A percentile compares a stretch with the other conserved stretches of the same genome.
Conservation (phyloP, 2,329 filamentous ascomycete genomes). For the Trichoderma sp. region DNA sequence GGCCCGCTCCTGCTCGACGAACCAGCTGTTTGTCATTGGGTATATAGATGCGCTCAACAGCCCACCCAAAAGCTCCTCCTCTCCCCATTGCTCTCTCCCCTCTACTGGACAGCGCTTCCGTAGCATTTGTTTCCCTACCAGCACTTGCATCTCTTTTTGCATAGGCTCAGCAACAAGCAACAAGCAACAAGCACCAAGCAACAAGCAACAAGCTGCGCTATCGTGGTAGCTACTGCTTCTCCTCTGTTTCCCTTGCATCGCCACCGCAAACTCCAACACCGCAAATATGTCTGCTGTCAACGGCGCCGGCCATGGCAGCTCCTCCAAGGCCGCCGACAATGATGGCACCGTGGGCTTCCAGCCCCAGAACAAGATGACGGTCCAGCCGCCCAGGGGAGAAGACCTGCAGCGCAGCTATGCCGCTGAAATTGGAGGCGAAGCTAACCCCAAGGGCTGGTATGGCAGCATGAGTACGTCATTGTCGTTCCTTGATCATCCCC, state of each 20-base stretch:
- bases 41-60: conserved; percentile 6
- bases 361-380: conserved; percentile 57
- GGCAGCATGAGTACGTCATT: conserved; percentile 69
- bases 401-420: conserved; percentile 86
- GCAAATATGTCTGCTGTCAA: conserved; percentile 25
- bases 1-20: not conserved
- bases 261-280: not conserved
- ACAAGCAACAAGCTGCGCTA: not conserved
- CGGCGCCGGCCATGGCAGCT: conserved; percentile 26
- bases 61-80: not conserved
- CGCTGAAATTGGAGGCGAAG: conserved; percentile 59
- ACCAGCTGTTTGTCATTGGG: not conserved
- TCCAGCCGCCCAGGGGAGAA: conserved; percentile 75
- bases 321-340: conserved; percentile 30
- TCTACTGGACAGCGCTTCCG: not conserved
- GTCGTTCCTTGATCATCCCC: conserved; percentile 31
- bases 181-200: too few species aligned
- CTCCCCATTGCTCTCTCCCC: not conserved
- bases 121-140: not conserved
- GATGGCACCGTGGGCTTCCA: conserved; percentile 43
- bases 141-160: not conserved
- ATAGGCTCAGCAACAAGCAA: not conserved
- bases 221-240: not conserved
- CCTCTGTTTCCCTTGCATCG: not conserved
- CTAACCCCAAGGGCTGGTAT: conserved; percentile 80